Evolutionary conservation across 163 green algal species (phyloP), one percentile per base, ranked within the genome.

Genomic region (Chlamydomonas reinhardtii): DNA sequence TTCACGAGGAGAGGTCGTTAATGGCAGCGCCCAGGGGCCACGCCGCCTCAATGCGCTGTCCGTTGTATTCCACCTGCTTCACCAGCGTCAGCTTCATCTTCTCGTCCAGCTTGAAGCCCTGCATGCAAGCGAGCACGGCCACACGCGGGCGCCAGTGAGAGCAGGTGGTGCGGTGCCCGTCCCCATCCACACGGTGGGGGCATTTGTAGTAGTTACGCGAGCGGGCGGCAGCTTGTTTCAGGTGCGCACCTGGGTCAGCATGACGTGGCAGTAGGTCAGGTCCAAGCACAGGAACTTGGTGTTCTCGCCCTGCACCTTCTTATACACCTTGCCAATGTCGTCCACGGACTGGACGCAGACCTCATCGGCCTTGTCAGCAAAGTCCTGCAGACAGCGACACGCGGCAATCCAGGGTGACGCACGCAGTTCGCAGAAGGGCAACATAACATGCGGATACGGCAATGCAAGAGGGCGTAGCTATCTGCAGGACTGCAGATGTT

Each of bases 1-100:
- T 25, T 82, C 37, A 89, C 25, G 88, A 87, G 22, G 87, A 89
- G 70, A 99, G 82, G 62, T 94, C 85, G 75, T 99, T 96, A 86
- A 99, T 96, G n/a, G 97, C 98, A 5, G 98, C 98, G 24, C 98
- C 98, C 27, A 99, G 90, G 0, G 98, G 93, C 98, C 98, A 99
- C 4, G 96, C 95, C 12, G 96, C 97, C 86, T 99, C 98, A 17
- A 99, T 94, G n/a, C 96, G 80, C 83, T 99, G 92, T 4, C 92
- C 94, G 59, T 98, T 96, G 93, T 99, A 99, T 32, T 94, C 72
- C 15, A 99, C 92, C 81, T 95, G 90, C 82, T 84, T 88, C 16
- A 93, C 96, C 31, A 99, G 90, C 9, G 92, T 98, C 22, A 99
- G 82, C 17, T 88, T 39, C 12, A 86, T 39, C 20, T 54, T 37